A percentile compares a stretch with the other conserved stretches of the same genome.
These are phyloP conservation scores for Oenanthe sinensis DNA, from an alignment of 129 eudicot genomes.

Conservation along the genomic window DNA sequence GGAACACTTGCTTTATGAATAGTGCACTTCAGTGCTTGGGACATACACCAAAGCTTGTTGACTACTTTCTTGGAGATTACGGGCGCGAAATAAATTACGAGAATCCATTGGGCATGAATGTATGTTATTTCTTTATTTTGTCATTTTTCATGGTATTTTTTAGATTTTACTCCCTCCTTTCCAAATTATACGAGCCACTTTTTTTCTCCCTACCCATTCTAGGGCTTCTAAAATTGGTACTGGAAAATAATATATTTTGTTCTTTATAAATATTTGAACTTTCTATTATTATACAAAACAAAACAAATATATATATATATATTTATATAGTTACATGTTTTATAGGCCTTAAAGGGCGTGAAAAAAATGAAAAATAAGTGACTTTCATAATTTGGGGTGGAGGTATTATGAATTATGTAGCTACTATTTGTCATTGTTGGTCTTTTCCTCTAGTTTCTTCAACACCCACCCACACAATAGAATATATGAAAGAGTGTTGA, in stretches of 20 bases:
- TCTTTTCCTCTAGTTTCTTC: neutral
- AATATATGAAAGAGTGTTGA: neutral
- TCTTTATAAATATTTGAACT: too few species aligned
- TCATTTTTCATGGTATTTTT: neutral
- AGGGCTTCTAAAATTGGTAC: neutral
- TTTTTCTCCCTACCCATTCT: neutral
- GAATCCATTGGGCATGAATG: conserved; percentile 97
- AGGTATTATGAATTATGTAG: neutral
- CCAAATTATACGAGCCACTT: neutral
- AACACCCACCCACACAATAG: neutral
- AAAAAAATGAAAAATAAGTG: neutral
- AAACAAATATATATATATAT: neutral
- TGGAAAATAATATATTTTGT: neutral
- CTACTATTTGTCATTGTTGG: neutral
- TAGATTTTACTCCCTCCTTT: neutral
- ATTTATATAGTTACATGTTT: neutral
- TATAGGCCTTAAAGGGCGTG: neutral
- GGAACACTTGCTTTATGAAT: conserved; percentile 98
- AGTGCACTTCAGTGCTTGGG: conserved; percentile 97
- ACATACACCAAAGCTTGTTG: conserved; percentile 96
- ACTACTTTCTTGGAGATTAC: conserved; percentile 98
- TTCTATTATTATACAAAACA: neutral
- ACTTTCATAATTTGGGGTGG: neutral
- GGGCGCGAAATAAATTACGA: conserved; percentile 71
- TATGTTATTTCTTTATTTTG: conserved; percentile 20